Evolutionary conservation across 768 basidiomycete species (phyloP), one percentile per base, ranked within the genome.

Genomic region (Chalciporus sphaerocephalus): DNA sequence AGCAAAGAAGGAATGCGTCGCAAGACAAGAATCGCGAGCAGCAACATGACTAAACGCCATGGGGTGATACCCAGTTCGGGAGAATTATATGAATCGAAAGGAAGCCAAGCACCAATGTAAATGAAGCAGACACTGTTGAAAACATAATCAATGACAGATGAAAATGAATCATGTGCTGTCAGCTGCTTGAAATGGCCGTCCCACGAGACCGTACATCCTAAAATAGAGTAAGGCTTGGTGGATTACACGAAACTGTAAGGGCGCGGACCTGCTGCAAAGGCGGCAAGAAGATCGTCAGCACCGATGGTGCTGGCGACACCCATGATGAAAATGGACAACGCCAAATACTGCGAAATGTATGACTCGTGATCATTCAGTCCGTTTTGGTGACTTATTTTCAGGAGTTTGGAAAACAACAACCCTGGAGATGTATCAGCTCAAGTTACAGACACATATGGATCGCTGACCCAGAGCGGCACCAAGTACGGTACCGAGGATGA

Each of bases 181-280:
- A 90, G 83, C 18, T 68, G 67, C 54, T 88, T 86, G 69, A 88
- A 88, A 53, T 89, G 74, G 2, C 82, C 88, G 64, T 95, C 92
- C 92, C 90, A 94, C 7, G 90, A 90, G 52, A 97, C 85, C 2
- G 94, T 90, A 42, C 77, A 82, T 3, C 94, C 94, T 83, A 27
- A 41, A 6, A n/a, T 38, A n/a, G 27, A 22, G 25, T 48, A 25
- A 46, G 47, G 38, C 42, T 13, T n/a, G 16, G 42, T 8, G 30
- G n/a, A 8, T 17, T 10, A 3, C 17, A 44, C 5, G 32, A n/a
- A 18, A 27, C 12, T 11, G 6, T 22, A 9, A 25, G 39, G 25
- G 11, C n/a, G 5, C 30, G 21, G 35, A 82, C 87, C 87, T 56
- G 83, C 83, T 40, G 87, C 86, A 59, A 96, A 98, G 0, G 89